A percentile compares a stretch with the other conserved stretches of the same genome.
Conservation (phyloP, 2,329 filamentous ascomycete species). For the Hypomyces rosellus region DNA sequence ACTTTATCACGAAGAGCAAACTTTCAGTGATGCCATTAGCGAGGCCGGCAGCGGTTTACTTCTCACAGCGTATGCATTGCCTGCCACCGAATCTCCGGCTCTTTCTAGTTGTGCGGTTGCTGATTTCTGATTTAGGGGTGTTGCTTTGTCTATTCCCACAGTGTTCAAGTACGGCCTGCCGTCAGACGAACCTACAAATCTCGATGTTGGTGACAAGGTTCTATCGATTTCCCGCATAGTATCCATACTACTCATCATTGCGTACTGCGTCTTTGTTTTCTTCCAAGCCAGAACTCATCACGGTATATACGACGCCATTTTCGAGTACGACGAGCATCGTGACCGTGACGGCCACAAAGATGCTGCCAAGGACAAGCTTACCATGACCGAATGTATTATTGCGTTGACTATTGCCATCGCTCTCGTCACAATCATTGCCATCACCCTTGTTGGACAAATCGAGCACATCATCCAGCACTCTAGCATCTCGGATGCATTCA, state of each 20-base stretch:
- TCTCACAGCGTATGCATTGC: conserved; percentile 62
- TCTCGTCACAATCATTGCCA: conserved; percentile 66
- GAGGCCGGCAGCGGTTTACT: conserved; percentile 74
- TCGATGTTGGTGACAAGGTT: conserved; percentile 41
- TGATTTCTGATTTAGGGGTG: conserved; percentile 21
- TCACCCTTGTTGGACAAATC: conserved; percentile 69
- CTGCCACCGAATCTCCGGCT: not conserved
- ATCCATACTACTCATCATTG: conserved; percentile 60
- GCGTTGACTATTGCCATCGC: conserved; percentile 58
- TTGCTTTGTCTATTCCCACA: conserved; percentile 39
- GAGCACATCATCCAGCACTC: conserved; percentile 45
- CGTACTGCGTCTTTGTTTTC: conserved; percentile 49
- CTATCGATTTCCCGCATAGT: conserved; percentile 65
- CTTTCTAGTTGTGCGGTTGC: not conserved
- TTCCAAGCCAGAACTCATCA: conserved; percentile 77
- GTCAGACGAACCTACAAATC: conserved; percentile 19
- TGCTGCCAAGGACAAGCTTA: conserved; percentile 59
- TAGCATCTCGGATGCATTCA: conserved; percentile 46
- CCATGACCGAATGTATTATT: conserved; percentile 64
- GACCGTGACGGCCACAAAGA: conserved; percentile 60
- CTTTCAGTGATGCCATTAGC: conserved; percentile 68
- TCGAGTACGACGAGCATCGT: conserved; percentile 61
- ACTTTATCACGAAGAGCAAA: conserved; percentile 58
- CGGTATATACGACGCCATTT: conserved; percentile 67
- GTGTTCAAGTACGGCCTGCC: conserved; percentile 29